Evolutionary conservation across 2,329 filamentous ascomycete genomes (phyloP), one percentile per base, ranked within the genome.

Genomic region (Fusarium anthophilum): DNA sequence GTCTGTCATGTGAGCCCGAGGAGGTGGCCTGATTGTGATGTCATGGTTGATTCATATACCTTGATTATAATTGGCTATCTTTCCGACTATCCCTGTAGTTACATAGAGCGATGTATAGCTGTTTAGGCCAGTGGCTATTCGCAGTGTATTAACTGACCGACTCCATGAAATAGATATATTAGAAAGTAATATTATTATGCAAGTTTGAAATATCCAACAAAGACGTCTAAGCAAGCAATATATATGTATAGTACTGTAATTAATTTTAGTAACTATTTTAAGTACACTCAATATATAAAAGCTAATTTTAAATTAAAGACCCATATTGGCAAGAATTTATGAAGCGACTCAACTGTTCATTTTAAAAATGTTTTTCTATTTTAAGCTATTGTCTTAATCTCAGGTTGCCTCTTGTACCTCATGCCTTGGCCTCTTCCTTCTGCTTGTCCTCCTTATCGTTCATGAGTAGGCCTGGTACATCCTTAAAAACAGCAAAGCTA

Each of bases 401-500:
- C 4, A 20, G 5, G 0, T 10, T 20, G 8, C 1, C 4, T 1
- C 5, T 26, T 45, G 0, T 10, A 2, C 4, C 24, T 26, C 6
- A 57, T 22, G 22, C 45, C 12, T 45, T 24, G 1, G 20, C 17
- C 20, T 47, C 32, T 20, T 39, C 26, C 41, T 58, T 58, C 14
- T 5, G 13, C 45, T 47, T 58, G 0, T 30, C 51, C 24, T 39
- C 22, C 7, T 63, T 59, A 2, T 48, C 64, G 4, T 41, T 32
- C 51, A 32, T 57, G 1, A 18, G 15, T 2, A 65, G n/a, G 22
- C 71, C 58, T 2, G 58, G 26, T 3, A 72, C 59, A 11, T 56
- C 56, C 53, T 72, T 73, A 4, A 74, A 74, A 15, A 73, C 71
- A 6, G 70, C 70, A 53, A 74, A 74, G 24, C 66, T 73, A 2